Conservation (phyloP, 2,329 filamentous ascomycete species). For the Diplodia scrobiculata region DNA sequence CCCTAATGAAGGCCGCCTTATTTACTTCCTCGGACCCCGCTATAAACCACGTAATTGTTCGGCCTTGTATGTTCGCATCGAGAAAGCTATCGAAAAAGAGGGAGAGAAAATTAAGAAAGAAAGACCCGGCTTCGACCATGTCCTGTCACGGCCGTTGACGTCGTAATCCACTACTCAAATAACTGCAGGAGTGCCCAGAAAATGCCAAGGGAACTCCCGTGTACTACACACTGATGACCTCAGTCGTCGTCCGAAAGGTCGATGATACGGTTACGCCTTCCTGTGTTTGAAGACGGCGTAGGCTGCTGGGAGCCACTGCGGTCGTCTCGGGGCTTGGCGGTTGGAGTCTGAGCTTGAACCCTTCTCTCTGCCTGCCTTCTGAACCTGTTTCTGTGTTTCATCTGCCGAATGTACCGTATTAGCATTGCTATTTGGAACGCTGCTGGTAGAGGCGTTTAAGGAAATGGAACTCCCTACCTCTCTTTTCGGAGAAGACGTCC, state of each 20-base stretch:
- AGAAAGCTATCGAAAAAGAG: not conserved
- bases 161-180: not conserved
- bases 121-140: not conserved
- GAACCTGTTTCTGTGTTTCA: not conserved
- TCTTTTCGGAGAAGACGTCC: not conserved
- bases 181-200: not conserved
- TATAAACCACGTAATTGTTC: not conserved
- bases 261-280: not conserved
- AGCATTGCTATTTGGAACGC: not conserved
- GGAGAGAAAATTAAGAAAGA: not conserved
- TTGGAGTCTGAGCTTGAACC: not conserved
- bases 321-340: not conserved
- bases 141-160: too few species aligned
- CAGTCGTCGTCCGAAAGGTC: constrained; percentile 4
- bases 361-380: not conserved
- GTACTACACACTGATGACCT: not conserved
- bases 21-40: not conserved
- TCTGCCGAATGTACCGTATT: not conserved
- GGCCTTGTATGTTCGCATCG: not conserved
- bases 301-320: constrained; percentile 6
- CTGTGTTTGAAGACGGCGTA: not conserved
- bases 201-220: not conserved
- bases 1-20: not conserved
- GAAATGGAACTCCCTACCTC: constrained; percentile 3
- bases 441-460: not conserved